Evolutionary conservation across 768 basidiomycete species (phyloP).

Genomic region (Hypholoma sublateritium): DNA sequence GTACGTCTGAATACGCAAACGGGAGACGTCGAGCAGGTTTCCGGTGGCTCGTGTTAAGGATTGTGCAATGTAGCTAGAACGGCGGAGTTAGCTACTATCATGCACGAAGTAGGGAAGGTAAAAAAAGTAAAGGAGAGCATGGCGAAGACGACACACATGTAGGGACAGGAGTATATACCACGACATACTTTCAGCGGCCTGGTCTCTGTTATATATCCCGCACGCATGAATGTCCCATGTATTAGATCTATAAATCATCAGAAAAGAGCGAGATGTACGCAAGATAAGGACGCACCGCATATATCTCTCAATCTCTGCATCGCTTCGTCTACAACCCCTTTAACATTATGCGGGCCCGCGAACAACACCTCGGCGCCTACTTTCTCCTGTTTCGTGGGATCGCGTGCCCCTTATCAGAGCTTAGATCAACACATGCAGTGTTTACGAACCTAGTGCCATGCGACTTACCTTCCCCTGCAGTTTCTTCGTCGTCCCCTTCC

Average conservation of each 20-base stretch:
- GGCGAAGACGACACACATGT: not conserved
- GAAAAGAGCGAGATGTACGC: not conserved
- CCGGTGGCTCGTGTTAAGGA: constrained; percentile 49
- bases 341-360: constrained; percentile 18
- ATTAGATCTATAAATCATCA: constrained; percentile 36
- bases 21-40: constrained; percentile 31
- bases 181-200: constrained; percentile 50
- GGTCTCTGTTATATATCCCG: constrained; percentile 40
- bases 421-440: too few species aligned
- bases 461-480: not conserved
- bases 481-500: not conserved
- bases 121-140: too few species aligned
- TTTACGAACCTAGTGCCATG: too few species aligned
- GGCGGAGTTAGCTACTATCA: not conserved
- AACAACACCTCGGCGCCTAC: constrained; percentile 25
- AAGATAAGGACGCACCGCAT: constrained; percentile 24
- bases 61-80: constrained; percentile 46
- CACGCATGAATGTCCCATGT: constrained; percentile 35
- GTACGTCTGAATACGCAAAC: constrained; percentile 41
- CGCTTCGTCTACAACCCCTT: constrained; percentile 2
- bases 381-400: not conserved
- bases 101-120: too few species aligned
- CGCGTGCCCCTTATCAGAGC: too few species aligned
- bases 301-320: constrained; percentile 24
- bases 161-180: not conserved